Conservation (phyloP, 345 rosid species). For the Hevea brasiliensis region DNA sequence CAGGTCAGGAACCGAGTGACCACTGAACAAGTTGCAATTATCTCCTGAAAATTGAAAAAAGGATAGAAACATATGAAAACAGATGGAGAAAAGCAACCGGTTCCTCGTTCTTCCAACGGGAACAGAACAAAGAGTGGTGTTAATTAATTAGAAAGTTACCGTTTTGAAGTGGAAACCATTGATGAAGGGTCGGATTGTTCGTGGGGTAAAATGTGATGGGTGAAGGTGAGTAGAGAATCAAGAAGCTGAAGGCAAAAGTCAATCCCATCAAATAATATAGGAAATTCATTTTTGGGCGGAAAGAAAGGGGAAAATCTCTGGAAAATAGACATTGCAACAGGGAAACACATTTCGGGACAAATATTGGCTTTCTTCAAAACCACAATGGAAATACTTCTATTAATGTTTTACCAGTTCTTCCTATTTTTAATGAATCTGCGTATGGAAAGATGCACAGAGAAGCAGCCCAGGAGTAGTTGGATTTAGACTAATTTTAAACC, state of each 20-base stretch:
- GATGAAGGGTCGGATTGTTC: slow-evolving; percentile 2
- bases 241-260: slow-evolving; percentile 39
- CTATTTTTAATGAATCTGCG: slow-evolving; percentile 1
- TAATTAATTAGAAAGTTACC: slow-evolving; percentile 1
- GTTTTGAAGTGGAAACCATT: slow-evolving; percentile 10
- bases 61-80: neutral
- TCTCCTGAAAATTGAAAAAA: slow-evolving; percentile 6
- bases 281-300: slow-evolving; percentile 1
- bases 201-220: slow-evolving; percentile 38
- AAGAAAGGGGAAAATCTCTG: no score
- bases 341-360: neutral
- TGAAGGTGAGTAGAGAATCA: slow-evolving; percentile 53
- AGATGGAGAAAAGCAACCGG: neutral
- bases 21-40: slow-evolving; percentile 58
- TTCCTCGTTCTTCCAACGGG: neutral
- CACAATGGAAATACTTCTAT: neutral
- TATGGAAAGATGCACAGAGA: no score
- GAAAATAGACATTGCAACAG: neutral
- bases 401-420: neutral
- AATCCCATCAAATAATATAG: neutral
- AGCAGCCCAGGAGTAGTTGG: no score
- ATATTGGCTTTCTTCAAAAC: neutral
- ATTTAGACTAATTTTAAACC: no score
- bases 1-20: slow-evolving; percentile 67
- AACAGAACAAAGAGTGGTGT: neutral